Evolutionary conservation across 2,329 filamentous ascomycete genomes (phyloP).

Genomic region (Davidsoniella eucalypti): DNA sequence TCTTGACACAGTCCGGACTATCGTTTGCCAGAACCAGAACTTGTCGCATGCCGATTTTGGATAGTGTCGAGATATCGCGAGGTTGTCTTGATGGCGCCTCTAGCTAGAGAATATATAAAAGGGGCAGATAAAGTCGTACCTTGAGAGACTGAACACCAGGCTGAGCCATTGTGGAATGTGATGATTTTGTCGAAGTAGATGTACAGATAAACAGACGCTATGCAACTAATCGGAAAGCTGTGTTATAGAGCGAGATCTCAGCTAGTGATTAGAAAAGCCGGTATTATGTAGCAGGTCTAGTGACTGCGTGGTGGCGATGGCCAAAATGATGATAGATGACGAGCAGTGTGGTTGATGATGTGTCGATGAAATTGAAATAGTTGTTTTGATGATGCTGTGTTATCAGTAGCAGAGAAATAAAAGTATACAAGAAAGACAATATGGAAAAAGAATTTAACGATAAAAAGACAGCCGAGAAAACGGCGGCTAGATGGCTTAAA

Average conservation of each 20-base stretch:
- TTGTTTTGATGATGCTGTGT: neutral
- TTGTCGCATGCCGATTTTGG: no score
- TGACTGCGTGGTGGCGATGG: neutral
- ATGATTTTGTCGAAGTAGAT: conserved; percentile 23
- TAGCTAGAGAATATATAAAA: no score
- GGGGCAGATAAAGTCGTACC: conserved; percentile 33
- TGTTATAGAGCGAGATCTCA: no score
- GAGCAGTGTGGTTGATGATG: neutral
- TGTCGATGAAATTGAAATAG: neutral
- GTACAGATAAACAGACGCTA: neutral
- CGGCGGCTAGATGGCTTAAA: neutral
- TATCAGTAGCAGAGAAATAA: neutral
- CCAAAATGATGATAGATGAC: neutral
- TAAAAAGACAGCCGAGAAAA: neutral
- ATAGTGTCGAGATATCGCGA: no score
- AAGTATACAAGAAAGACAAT: conserved; percentile 1
- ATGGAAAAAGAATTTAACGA: neutral
- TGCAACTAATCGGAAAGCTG: no score
- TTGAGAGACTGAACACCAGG: conserved; percentile 82
- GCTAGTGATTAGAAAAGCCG: neutral
- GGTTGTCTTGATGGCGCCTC: no score
- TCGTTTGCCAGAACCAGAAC: no score
- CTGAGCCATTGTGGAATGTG: conserved; percentile 42
- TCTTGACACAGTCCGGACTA: no score
- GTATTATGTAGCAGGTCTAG: neutral